Evolutionary conservation across 805 yeast species (phyloP).

Genomic region (Scheffersomyces stipitis): DNA sequence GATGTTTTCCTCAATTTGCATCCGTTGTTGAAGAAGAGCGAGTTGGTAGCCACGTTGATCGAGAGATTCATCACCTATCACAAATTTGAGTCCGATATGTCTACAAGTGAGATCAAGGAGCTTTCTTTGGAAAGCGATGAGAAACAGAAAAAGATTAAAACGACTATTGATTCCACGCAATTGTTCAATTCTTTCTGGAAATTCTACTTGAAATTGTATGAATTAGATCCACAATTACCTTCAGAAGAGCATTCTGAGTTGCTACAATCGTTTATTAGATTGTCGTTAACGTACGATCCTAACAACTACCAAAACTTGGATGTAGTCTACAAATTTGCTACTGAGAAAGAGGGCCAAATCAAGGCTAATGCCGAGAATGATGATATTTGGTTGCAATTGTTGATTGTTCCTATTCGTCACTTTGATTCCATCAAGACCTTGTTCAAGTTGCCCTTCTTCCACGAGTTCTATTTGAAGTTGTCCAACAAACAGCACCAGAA

Average conservation of each 20-base stretch:
- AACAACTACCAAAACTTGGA: slow-evolving; percentile 60
- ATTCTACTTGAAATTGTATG: slow-evolving; percentile 56
- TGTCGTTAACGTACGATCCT: slow-evolving; percentile 69
- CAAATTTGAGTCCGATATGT: slow-evolving; percentile 20
- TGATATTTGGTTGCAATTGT: slow-evolving; percentile 44
- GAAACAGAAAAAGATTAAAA: neutral
- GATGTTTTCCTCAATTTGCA: slow-evolving; percentile 64
- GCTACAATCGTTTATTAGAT: slow-evolving; percentile 61
- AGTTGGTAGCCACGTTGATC: slow-evolving; percentile 67
- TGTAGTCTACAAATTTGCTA: slow-evolving; percentile 57
- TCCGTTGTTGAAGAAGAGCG: slow-evolving; percentile 68
- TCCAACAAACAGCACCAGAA: slow-evolving; percentile 55
- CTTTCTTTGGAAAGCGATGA: slow-evolving; percentile 8
- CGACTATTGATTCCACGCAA: slow-evolving; percentile 20
- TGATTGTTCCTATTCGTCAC: slow-evolving; percentile 49
- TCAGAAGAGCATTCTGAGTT: slow-evolving; percentile 64
- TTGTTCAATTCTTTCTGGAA: slow-evolving; percentile 67
- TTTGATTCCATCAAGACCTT: slow-evolving; percentile 42
- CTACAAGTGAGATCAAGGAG: slow-evolving; percentile 27
- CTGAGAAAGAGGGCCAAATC: slow-evolving; percentile 29
- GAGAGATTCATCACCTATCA: slow-evolving; percentile 62
- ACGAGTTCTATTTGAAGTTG: slow-evolving; percentile 49
- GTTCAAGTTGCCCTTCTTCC: slow-evolving; percentile 49
- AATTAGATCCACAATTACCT: slow-evolving; percentile 63
- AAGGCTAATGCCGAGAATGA: slow-evolving; percentile 9